Evolutionary conservation across 768 basidiomycete species (phyloP).

Genomic region (Lactifluus rugatus): DNA sequence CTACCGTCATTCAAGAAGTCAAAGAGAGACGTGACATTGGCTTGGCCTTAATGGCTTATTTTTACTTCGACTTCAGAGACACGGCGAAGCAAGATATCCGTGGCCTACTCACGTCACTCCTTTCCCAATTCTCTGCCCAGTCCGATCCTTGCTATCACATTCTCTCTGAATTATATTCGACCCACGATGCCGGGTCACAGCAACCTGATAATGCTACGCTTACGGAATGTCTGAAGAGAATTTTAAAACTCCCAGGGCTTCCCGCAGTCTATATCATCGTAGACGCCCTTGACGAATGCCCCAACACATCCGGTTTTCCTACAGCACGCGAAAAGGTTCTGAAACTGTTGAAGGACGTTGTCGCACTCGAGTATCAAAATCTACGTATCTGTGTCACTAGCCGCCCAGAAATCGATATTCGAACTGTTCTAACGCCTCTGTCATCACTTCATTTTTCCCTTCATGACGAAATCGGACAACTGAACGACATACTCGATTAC

Average conservation of each 20-base stretch:
- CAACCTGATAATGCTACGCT: neutral
- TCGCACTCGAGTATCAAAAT: neutral
- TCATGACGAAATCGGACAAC: neutral
- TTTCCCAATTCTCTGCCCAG: neutral
- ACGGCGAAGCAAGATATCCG: too few species aligned
- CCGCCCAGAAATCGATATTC: neutral
- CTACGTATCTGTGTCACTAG: neutral
- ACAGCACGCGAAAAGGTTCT: neutral
- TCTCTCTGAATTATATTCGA: neutral
- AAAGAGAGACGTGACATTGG: neutral
- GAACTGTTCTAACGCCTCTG: neutral
- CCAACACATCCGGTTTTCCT: neutral
- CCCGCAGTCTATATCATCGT: neutral
- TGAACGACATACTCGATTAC: neutral
- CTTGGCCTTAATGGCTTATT: neutral
- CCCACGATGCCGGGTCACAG: neutral
- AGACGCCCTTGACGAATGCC: slow-evolving; percentile 8
- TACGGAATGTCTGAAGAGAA: neutral
- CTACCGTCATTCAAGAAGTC: neutral
- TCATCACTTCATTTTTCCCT: neutral
- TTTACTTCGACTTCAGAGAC: too few species aligned
- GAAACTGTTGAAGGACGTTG: neutral
- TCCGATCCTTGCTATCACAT: neutral
- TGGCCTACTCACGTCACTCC: neutral
- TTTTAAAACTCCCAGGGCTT: neutral